These are phyloP conservation scores for Fagopyrum esculentum DNA, from an alignment of 148 eudicot species.

Conservation along the genomic window DNA sequence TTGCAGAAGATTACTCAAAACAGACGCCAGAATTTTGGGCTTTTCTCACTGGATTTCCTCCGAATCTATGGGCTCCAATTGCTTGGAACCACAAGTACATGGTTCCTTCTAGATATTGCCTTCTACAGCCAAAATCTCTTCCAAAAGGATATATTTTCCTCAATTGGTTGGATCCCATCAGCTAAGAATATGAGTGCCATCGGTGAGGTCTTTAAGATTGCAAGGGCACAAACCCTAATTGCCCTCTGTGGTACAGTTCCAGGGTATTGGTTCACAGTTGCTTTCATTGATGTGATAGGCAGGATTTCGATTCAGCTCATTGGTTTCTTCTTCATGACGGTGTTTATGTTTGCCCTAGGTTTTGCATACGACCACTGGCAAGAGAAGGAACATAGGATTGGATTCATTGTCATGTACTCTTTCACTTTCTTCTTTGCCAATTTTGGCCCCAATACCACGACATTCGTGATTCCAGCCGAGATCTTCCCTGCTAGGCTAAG, in stretches of 20 bases:
- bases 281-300: slow-evolving; percentile 48
- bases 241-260: slow-evolving; percentile 66
- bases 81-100: slow-evolving; percentile 51
- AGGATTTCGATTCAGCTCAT: slow-evolving; percentile 51
- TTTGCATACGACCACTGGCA: slow-evolving; percentile 52
- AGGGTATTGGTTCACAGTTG: slow-evolving; percentile 65
- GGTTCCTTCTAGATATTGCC: slow-evolving; percentile 73
- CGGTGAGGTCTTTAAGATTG: slow-evolving; percentile 43
- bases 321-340: slow-evolving; percentile 70
- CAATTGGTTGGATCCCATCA: slow-evolving; percentile 51
- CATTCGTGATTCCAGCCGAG: slow-evolving; percentile 27
- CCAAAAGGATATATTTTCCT: slow-evolving; percentile 53
- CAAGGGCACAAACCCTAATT: slow-evolving; percentile 53
- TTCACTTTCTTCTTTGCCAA: slow-evolving; percentile 27
- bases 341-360: slow-evolving; percentile 70
- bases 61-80: slow-evolving; percentile 45
- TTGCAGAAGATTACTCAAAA: slow-evolving; percentile 3
- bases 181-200: slow-evolving; percentile 53
- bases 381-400: slow-evolving; percentile 17
- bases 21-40: slow-evolving; percentile 23
- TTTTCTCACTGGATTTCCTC: slow-evolving; percentile 47
- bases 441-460: slow-evolving; percentile 29
- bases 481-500: slow-evolving; percentile 29
- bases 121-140: slow-evolving; percentile 67
- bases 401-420: slow-evolving; percentile 23